Percentiles rank a stretch among this genome's conserved stretches.
phyloP scores from a whole-genome alignment of 495 filamentous ascomycete species.

The Thermochaetoides thermophila region DNA sequence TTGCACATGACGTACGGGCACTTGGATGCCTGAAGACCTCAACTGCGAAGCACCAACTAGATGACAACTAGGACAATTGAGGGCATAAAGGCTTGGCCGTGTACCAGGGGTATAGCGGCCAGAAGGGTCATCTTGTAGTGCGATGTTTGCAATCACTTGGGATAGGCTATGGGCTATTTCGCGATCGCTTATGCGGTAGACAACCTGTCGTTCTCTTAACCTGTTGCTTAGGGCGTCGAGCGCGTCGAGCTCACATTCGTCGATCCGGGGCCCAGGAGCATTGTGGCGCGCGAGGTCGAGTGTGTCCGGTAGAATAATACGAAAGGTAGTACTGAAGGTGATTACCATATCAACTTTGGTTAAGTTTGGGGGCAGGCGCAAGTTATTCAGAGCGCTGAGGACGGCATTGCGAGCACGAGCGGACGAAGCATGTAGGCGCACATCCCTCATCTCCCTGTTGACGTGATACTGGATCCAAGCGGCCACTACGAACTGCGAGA shows the following conservation, averaged over 20 bases:
- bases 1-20: slow-evolving; percentile 14
- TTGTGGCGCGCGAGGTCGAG: slow-evolving; percentile 8
- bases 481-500: slow-evolving; percentile 21
- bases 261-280: slow-evolving; percentile 6
- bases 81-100: slow-evolving; percentile 17
- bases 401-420: slow-evolving; percentile 24
- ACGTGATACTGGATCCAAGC: slow-evolving; percentile 23
- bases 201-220: slow-evolving; percentile 16
- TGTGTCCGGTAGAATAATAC: slow-evolving; percentile 21
- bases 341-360: slow-evolving; percentile 15
- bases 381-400: slow-evolving; percentile 15
- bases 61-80: slow-evolving; percentile 20
- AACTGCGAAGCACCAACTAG: slow-evolving; percentile 21
- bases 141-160: slow-evolving; percentile 16
- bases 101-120: slow-evolving; percentile 9
- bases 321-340: slow-evolving; percentile 17
- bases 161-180: slow-evolving; percentile 20
- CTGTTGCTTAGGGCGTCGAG: slow-evolving; percentile 17
- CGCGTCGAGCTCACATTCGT: slow-evolving; percentile 24
- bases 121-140: slow-evolving; percentile 19
- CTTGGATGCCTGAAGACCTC: slow-evolving; percentile 8
- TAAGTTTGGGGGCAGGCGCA: slow-evolving; percentile 16
- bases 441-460: slow-evolving; percentile 19
- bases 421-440: slow-evolving; percentile 17
- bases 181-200: slow-evolving; percentile 20